Evolutionary conservation across 768 basidiomycete genomes (phyloP), one percentile per base, ranked within the genome.

Genomic region (Rhizopogon vulgaris): DNA sequence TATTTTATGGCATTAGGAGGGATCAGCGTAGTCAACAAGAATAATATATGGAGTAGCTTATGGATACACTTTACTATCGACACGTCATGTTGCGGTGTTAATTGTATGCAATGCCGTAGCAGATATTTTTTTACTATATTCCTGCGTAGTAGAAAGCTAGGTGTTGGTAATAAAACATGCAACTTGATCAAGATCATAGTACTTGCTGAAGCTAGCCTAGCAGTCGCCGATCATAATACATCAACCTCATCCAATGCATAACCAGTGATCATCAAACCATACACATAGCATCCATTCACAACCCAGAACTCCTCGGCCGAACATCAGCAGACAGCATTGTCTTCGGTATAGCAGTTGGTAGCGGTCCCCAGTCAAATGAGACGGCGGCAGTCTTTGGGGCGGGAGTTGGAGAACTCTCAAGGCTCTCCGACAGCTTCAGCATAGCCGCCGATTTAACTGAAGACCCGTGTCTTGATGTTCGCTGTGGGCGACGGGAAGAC

Each of bases 351-450:
- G 47, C 17, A 27, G 27, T 47, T 6, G 60, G 57, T 36, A 61
- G 17, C n/a, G 60, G 60, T 22, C 60, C 60, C 60, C 60, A 61
- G 28, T 60, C 56, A 38, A 61, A 61, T 28, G 48, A 18, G 15
- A 17, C n/a, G 24, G 53, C 11, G 17, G 53, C 39, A 1, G 52
- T 12, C 12, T 45, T 36, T 24, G 51, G 51, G 27, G 30, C 34
- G 48, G 43, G 43, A 17, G 43, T 45, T 7, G 43, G 43, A 30
- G 43, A 30, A 24, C 6, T 22, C 6, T 51, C 30, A 10, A 47
- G 42, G 17, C 27, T 45, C 28, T 45, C 41, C 41, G 10, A 28
- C 28, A 7, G 28, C 41, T 51, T 46, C 8, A 47, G n/a, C 41
- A 32, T 46, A 10, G 49, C 14, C 15, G 38, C 41, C 11, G 30